Evolutionary conservation across 2,329 filamentous ascomycete genomes (phyloP).

Genomic region (Lasiodiplodia theobromae): DNA sequence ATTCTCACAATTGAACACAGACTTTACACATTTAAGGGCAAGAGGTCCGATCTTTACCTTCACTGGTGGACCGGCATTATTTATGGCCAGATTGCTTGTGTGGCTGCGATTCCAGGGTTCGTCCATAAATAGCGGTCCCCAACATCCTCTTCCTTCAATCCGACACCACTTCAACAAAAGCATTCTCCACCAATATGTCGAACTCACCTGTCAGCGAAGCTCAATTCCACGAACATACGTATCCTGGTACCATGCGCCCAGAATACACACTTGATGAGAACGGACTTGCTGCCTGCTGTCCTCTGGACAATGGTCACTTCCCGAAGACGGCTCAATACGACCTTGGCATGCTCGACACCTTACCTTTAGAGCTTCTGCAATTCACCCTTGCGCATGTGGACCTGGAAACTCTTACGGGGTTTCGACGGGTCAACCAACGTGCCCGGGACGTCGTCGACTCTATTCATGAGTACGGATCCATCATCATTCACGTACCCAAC

Average conservation of each 20-base stretch:
- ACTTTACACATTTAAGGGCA: no score
- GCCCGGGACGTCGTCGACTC: constrained; percentile 48
- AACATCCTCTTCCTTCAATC: background rate
- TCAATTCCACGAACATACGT: background rate
- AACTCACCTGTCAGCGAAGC: background rate
- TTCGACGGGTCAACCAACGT: constrained; percentile 47
- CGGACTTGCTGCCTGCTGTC: background rate
- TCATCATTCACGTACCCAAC: constrained; percentile 42
- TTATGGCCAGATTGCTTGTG: no score
- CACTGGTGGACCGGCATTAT: no score
- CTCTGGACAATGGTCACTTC: constrained; percentile 19
- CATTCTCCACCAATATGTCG: background rate
- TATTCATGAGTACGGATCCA: constrained; percentile 44
- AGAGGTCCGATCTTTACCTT: no score
- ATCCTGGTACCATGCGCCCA: background rate
- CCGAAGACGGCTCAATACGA: constrained; percentile 17
- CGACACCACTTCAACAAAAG: background rate
- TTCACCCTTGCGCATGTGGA: constrained; percentile 36
- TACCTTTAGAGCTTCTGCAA: constrained; percentile 33
- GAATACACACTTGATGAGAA: background rate
- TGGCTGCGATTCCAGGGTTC: no score
- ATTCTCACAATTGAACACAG: no score
- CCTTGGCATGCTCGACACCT: constrained; percentile 28
- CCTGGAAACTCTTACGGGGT: constrained; percentile 42
- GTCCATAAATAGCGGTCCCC: no score